These are phyloP conservation scores for Cercospora berteroae DNA, from an alignment of 2,329 filamentous ascomycete species.

Conservation along the genomic window DNA sequence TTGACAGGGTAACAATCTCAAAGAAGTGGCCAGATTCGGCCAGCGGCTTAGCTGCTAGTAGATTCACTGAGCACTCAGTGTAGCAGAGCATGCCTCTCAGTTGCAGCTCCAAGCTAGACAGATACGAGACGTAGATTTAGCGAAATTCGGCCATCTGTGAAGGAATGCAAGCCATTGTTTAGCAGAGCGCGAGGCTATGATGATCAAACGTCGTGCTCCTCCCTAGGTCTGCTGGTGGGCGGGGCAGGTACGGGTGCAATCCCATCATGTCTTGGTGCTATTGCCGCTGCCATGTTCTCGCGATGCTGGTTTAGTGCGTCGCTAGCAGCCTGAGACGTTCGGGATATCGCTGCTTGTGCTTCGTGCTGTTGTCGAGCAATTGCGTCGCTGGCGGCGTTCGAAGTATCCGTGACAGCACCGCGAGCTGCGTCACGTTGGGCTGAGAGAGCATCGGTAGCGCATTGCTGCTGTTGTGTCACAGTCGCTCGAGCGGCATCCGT, in stretches of 20 bases:
- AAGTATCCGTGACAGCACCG: constrained; percentile 6
- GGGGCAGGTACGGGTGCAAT: neutral
- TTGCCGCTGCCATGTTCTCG: constrained; percentile 1
- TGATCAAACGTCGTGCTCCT: neutral
- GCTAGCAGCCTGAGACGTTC: constrained; percentile 8
- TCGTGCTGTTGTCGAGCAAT: constrained; percentile 7
- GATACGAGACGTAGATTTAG: neutral
- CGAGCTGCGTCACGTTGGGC: constrained; percentile 1
- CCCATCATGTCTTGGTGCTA: constrained; percentile 5
- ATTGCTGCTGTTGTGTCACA: constrained; percentile 8
- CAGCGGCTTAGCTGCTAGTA: neutral
- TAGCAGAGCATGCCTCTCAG: neutral
- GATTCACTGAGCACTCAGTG: neutral
- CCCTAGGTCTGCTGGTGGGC: neutral
- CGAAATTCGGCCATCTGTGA: neutral
- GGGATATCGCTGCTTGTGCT: constrained; percentile 6
- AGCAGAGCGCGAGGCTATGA: neutral
- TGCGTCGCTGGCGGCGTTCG: neutral
- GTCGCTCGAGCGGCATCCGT: constrained; percentile 12
- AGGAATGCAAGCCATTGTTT: neutral
- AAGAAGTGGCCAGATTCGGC: neutral
- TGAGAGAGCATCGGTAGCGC: neutral
- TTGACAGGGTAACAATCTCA: neutral
- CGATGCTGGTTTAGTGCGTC: constrained; percentile 8
- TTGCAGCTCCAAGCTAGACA: neutral